phyloP scores from a whole-genome alignment of 106 monocot species.

The Iris macrosiphon region DNA sequence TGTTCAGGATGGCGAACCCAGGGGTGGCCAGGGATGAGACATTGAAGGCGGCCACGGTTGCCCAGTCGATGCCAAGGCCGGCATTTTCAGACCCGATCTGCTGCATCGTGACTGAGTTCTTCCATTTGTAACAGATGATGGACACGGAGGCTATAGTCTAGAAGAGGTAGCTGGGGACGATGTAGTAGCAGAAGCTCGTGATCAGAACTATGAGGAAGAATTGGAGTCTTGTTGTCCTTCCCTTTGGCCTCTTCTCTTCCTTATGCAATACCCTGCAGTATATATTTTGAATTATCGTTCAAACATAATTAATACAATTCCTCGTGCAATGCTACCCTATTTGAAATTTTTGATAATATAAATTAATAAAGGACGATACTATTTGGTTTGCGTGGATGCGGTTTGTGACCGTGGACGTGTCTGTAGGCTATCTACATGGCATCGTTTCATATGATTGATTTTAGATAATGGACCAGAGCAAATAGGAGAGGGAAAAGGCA shows the following conservation, averaged over 20 bases:
- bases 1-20: constrained; percentile 39
- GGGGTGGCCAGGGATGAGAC: constrained; percentile 44
- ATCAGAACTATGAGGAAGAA: constrained; percentile 53
- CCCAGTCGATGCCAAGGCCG: constrained; percentile 62
- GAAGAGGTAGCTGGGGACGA: constrained; percentile 62
- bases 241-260: constrained; percentile 36
- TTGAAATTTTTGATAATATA: too few relatives aligned
- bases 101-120: constrained; percentile 42
- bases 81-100: constrained; percentile 46
- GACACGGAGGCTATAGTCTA: constrained; percentile 50
- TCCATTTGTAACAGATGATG: constrained; percentile 47
- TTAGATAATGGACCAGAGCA: too few relatives aligned
- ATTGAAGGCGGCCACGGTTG: constrained; percentile 24
- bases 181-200: constrained; percentile 59
- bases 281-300: too few relatives aligned
- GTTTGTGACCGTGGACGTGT: too few relatives aligned
- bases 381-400: too few relatives aligned
- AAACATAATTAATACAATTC: too few relatives aligned
- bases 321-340: too few relatives aligned
- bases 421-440: too few relatives aligned
- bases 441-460: too few relatives aligned
- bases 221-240: constrained; percentile 46
- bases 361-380: too few relatives aligned
- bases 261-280: constrained; percentile 56
- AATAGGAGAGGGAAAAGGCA: too few relatives aligned